phyloP scores from a whole-genome alignment of 2,329 filamentous ascomycete genomes.

The Aspergillus carbonarius region DNA sequence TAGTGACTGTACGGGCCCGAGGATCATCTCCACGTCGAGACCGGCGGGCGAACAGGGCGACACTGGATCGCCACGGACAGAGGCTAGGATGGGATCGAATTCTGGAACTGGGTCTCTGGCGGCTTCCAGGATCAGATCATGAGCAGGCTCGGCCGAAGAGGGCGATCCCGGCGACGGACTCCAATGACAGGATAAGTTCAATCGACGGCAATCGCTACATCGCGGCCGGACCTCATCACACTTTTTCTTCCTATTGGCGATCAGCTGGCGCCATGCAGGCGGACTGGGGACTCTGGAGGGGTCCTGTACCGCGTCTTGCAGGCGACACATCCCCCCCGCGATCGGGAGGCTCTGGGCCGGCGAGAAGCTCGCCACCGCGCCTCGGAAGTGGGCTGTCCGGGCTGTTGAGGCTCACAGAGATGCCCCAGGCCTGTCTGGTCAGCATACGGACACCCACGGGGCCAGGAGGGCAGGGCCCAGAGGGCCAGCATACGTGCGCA shows the following conservation, averaged over 20 bases:
- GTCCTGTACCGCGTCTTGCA: constrained; percentile 25
- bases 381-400: constrained; percentile 1
- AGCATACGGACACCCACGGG: not conserved
- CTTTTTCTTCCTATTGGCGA: constrained; percentile 28
- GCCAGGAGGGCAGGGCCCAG: too few species aligned
- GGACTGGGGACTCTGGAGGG: not conserved
- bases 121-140: constrained; percentile 4
- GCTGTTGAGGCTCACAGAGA: constrained; percentile 20
- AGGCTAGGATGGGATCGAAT: not conserved
- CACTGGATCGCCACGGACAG: not conserved
- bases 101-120: not conserved
- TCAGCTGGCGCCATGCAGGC: too few species aligned
- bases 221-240: constrained; percentile 25
- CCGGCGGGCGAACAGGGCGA: constrained; percentile 7
- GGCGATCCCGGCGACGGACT: constrained; percentile 1
- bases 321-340: constrained; percentile 26
- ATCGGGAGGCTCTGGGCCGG: constrained; percentile 25
- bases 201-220: constrained; percentile 27
- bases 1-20: constrained; percentile 11
- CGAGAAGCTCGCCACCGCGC: constrained; percentile 6
- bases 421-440: constrained; percentile 22
- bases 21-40: constrained; percentile 8
- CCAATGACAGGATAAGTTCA: constrained; percentile 26
- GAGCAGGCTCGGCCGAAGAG: not conserved
- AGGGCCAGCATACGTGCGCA: constrained; percentile 25